Base-by-base conservation (phyloP, 805 yeast genomes). In the Lipomyces chichibuensis region DNA sequence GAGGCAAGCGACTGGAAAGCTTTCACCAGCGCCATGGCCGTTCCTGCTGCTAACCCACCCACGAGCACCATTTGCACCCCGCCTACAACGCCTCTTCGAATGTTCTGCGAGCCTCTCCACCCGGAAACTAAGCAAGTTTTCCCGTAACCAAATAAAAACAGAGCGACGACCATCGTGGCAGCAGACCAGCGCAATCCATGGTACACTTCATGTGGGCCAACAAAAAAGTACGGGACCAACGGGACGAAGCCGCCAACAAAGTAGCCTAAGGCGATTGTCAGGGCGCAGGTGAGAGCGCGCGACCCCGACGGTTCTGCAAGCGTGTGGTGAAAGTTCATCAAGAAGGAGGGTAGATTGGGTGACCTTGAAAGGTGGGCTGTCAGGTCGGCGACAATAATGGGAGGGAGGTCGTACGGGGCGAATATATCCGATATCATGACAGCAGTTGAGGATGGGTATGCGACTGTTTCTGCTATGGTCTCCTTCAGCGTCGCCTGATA, bases 41-140 rank as follows among this genome's bases (percentile, higher is more conserved):
- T 90, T 3, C 97, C 96, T 3, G 98, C 98, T 29, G 98, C 98
- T 39, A 89, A 80, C 20, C 97, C 96, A 51, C 98, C 98, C 62
- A 91, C 92, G n/a, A 88, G 79, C 63, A 91, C 87, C 98, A 94
- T 93, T 79, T 91, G 95, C 20, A 88, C 64, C 55, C 97, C 98
- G 1, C 60, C 60, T 39, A 33, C 8, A 17, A 35, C 4, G 17
- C 55, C 55, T 61, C 2, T 13, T 2, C 53, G 37, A n/a, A 43
- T 43, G 49, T 43, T 43, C 49, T 57, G 29, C 60, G n/a, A 6
- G 20, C 27, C 55, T 33, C 55, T 13, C 55, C 60, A 33, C 78
- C 92, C 97, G 11, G 35, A 13, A 20, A 57, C 55, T 14, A 43
- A 8, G 20, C 49, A 43, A 7, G 97, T 91, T 81, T 93, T 94